Conservation (phyloP, 176 grass and related monocot genomes). For the Cocos nucifera region DNA sequence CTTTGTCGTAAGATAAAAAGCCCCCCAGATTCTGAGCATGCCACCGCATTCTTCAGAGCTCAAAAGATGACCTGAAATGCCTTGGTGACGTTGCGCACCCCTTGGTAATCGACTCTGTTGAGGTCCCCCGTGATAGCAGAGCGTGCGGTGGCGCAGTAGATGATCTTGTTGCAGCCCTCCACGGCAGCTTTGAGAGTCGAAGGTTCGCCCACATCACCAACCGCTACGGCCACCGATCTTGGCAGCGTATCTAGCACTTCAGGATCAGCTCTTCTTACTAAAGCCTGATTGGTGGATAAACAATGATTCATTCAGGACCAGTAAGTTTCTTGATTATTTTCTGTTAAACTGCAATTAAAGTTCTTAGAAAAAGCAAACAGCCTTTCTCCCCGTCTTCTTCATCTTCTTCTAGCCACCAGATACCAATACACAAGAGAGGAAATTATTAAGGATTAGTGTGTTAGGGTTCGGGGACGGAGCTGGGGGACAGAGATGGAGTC, state of each 20-base stretch:
- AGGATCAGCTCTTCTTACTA: conserved; percentile 78
- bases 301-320: too few relatives aligned
- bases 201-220: conserved; percentile 87
- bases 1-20: too few relatives aligned
- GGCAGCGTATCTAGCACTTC: conserved; percentile 90
- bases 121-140: conserved; percentile 90
- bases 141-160: conserved; percentile 93
- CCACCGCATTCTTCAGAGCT: neutral
- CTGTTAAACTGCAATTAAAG: too few relatives aligned
- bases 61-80: conserved; percentile 69
- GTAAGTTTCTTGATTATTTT: too few relatives aligned
- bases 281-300: conserved; percentile 35
- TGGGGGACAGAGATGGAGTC: neutral
- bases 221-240: conserved; percentile 64
- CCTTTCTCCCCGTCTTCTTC: neutral
- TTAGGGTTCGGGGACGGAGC: neutral
- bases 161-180: conserved; percentile 84
- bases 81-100: conserved; percentile 76
- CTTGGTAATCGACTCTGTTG: conserved; percentile 90
- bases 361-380: too few relatives aligned
- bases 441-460: neutral
- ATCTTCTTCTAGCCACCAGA: too few relatives aligned
- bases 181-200: conserved; percentile 55
- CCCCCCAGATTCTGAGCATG: too few relatives aligned
- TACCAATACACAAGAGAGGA: neutral